Base-by-base conservation (phyloP, 257 asterid species). In the Schizonepeta tenuifolia region DNA sequence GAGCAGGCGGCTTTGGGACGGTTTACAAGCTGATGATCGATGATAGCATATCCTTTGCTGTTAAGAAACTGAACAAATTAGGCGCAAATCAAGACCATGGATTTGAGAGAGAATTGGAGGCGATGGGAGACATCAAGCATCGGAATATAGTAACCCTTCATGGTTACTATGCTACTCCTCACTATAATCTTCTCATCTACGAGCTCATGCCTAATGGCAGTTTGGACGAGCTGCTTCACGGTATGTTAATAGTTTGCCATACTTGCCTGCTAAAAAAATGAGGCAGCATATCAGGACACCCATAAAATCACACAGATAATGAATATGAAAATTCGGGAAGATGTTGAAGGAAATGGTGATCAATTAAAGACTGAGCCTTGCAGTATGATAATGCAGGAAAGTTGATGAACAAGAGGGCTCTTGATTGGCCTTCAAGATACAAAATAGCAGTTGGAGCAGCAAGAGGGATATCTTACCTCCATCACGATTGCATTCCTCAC, bases 101-200 rank as follows among this genome's bases (percentile, higher is more conserved):
- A 8, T 93, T 93, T 28, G 95, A 86, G 81, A 85, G 98, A 79
- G 98, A 93, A 47, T 28, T 93, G 77, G 96, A 81, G 82, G 90
- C 97, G 9, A 93, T 90, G 96, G 95, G 89, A 17, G 96, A 89
- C 69, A 90, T 93, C 56, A 93, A 93, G 78, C 98, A 93, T 71
- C 68, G 97, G 62, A 93, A 93, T 81, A 84, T 93, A 54, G 90
- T 89, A 3, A 86, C 90, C 50, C 96, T 93, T 68, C 83, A 90
- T 53, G 98, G 98, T 58, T 93, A 87, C 81, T 93, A 89, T 76
- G 76, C 89, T 50, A 82, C 97, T 49, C 80, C 90, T 47, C 92
- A 81, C 1, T 93, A 86, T 59, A 89, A 93, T 79, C 96, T 89
- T 77, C 96, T 93, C 73, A 84, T 93, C 44, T 93, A 93, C n/a